Evolutionary conservation across 768 basidiomycete genomes (phyloP), one percentile per base, ranked within the genome.

Genomic region (Phanerodontia chrysosporium): DNA sequence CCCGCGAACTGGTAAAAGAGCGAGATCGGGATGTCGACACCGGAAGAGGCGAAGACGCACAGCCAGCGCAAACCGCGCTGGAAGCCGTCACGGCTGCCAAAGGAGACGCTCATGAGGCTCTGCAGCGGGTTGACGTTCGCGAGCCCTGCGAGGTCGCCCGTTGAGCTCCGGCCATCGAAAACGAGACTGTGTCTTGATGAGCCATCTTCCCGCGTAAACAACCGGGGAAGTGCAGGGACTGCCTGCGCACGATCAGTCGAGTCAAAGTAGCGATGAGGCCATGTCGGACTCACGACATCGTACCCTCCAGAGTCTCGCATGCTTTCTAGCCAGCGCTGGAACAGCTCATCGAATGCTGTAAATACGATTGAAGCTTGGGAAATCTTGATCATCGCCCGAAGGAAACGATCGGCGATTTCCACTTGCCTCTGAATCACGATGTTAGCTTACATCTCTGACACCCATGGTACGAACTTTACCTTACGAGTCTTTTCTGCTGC

Each of bases 1-100:
- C 70, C 61, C 4, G 77, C 74, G 48, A 85, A 80, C 36, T 78
- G 79, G 27, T 72, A 69, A 64, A 85, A 84, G 4, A 78, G 77
- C 2, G 74, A 57, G 5, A 78, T 71, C 2, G 89, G 80, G 30
- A 91, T 76, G 39, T 86, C 82, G 27, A 89, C 78, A 1, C 86
- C 89, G 7, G 88, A 87, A 49, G 76, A 74, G 24, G 86, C 78
- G 64, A 89, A 76, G 45, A 85, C 70, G 45, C 77, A 76, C 21
- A 92, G 76, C 83, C 86, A 89, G 45, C 75, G 73, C 35, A 90
- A 68, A 39, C 80, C 77, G 30, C 73, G 76, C 22, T 72, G 66
- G 44, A 85, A 74, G 18, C 81, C 80, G 7, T 76, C 71, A 44
- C 67, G 61, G 30, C 76, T 77, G 58, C 75, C 69, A 1, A 70